A percentile compares a stretch with the other conserved stretches of the same genome.
Evolutionary conservation across 164 flowering plant species (phyloP).

Genomic region (Piper betle): DNA sequence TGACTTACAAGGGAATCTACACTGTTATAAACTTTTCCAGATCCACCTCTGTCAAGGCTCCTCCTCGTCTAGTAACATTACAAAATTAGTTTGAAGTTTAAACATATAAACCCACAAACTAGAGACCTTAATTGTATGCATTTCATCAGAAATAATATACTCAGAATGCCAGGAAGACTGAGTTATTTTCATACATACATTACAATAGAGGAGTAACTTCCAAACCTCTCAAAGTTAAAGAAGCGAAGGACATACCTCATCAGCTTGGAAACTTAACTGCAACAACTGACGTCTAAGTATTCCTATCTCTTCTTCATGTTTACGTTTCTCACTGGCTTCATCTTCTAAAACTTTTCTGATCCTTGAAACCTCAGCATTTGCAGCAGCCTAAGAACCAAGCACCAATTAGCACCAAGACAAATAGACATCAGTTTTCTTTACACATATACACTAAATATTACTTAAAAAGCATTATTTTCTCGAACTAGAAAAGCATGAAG

Average conservation of each 20-base stretch:
- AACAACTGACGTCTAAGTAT: slow-evolving; percentile 57
- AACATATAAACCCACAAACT: no score
- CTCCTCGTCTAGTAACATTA: slow-evolving; percentile 46
- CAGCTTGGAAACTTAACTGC: slow-evolving; percentile 81
- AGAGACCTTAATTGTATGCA: no score
- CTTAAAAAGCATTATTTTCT: no score
- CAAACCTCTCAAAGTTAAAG: no score
- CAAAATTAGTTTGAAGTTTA: background rate
- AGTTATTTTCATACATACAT: background rate
- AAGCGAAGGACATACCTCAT: slow-evolving; percentile 49
- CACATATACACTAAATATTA: no score
- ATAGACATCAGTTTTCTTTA: no score
- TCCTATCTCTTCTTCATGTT: slow-evolving; percentile 78
- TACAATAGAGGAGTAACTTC: background rate
- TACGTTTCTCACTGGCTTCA: slow-evolving; percentile 54
- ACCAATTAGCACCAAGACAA: no score
- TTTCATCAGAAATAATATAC: background rate
- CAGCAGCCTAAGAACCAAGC: slow-evolving; percentile 37
- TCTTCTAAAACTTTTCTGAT: slow-evolving; percentile 71
- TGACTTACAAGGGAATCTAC: slow-evolving; percentile 51
- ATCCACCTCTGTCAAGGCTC: slow-evolving; percentile 47
- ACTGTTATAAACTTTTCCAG: slow-evolving; percentile 24
- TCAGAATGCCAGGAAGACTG: background rate
- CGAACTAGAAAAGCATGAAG: no score
- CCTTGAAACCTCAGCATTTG: slow-evolving; percentile 48